Percentiles rank a stretch among this genome's conserved stretches.
Evolutionary conservation across 306 rosid species (phyloP).

Genomic region (Argentina anserina): DNA sequence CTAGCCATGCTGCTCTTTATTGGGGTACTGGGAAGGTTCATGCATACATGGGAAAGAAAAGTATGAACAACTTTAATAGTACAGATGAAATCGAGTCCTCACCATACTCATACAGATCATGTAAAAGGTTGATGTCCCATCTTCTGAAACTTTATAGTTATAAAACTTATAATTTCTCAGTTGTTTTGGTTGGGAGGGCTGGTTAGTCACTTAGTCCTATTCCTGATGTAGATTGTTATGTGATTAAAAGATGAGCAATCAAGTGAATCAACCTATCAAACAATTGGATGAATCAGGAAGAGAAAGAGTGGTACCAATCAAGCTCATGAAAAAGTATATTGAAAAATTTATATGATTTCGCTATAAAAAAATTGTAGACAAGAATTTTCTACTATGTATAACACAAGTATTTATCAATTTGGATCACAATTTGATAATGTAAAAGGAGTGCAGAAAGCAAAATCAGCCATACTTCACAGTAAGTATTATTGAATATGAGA

Average conservation of each 20-base stretch:
- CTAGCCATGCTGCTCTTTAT: constrained; percentile 13
- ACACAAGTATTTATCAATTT: no score
- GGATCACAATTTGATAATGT: neutral
- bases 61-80: constrained; percentile 48
- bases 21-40: constrained; percentile 31
- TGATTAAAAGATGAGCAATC: constrained; percentile 48
- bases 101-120: constrained; percentile 44
- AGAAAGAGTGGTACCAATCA: neutral
- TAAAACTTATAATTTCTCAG: neutral
- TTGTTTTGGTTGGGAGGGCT: constrained; percentile 23
- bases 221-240: constrained; percentile 50
- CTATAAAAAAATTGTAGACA: no score
- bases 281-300: neutral
- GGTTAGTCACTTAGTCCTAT: constrained; percentile 71
- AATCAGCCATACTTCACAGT: neutral
- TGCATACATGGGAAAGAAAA: constrained; percentile 40
- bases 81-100: constrained; percentile 57
- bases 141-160: constrained; percentile 4
- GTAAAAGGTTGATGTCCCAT: constrained; percentile 31
- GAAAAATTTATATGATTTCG: neutral
- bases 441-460: neutral
- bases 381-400: no score
- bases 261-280: constrained; percentile 17
- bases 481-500: neutral
- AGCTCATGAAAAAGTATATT: no score